phyloP scores from a whole-genome alignment of 2,329 filamentous ascomycete genomes.

The Cladosporium austrohemisphaericum region DNA sequence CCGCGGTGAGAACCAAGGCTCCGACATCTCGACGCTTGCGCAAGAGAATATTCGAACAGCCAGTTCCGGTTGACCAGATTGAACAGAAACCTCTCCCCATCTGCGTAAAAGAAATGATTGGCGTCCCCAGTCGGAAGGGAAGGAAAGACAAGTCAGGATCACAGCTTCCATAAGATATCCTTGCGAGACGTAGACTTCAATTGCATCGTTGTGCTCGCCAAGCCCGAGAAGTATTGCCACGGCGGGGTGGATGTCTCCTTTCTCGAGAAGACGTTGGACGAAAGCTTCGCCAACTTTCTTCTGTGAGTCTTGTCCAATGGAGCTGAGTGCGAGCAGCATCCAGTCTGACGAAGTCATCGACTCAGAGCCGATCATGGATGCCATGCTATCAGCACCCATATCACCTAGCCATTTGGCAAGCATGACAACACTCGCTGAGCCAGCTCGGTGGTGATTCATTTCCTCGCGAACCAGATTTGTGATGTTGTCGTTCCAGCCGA shows the following conservation, averaged over 20 bases:
- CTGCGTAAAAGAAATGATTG: constrained; percentile 83
- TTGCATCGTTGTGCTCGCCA: constrained; percentile 88
- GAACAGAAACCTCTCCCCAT: constrained; percentile 91
- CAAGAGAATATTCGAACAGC: constrained; percentile 93
- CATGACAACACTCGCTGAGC: constrained; percentile 74
- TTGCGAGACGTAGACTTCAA: constrained; percentile 92
- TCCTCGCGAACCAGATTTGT: constrained; percentile 81
- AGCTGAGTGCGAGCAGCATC: constrained; percentile 91
- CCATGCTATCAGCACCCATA: constrained; percentile 74
- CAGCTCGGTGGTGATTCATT: constrained; percentile 65
- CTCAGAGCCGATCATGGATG: constrained; percentile 68
- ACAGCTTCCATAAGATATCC: constrained; percentile 90
- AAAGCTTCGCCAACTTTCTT: constrained; percentile 89
- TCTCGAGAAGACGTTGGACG: constrained; percentile 83
- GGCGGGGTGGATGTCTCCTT: constrained; percentile 85
- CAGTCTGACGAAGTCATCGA: constrained; percentile 93
- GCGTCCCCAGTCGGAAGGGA: constrained; percentile 83
- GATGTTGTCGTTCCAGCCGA: constrained; percentile 88
- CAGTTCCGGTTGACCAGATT: constrained; percentile 80
- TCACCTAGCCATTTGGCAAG: constrained; percentile 92
- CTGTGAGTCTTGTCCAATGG: constrained; percentile 72
- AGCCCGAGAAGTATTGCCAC: constrained; percentile 90
- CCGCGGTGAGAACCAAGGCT: constrained; percentile 83
- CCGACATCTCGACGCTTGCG: constrained; percentile 76
- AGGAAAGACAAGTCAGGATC: constrained; percentile 77